Percentiles rank a stretch among this genome's conserved stretches.
phyloP scores from a whole-genome alignment of 2,329 filamentous ascomycete species.

The Aspergillus brunneoviolaceus region DNA sequence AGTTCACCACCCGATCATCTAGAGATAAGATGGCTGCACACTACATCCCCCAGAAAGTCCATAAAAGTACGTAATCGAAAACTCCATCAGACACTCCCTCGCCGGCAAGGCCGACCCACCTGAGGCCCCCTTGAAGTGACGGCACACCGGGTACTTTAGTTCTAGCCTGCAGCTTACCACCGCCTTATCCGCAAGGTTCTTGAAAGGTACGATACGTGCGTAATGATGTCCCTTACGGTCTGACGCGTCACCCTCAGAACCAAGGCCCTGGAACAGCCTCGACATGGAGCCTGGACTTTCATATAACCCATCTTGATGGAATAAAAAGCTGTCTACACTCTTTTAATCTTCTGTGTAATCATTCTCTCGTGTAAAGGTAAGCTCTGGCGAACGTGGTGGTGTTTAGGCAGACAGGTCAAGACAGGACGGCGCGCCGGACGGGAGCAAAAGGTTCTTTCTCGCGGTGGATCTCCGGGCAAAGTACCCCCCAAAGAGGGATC shows the following conservation, averaged over 20 bases:
- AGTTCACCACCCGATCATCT: too few relatives aligned
- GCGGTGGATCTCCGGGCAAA: too few relatives aligned
- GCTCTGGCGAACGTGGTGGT: not conserved
- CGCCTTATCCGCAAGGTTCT: not conserved
- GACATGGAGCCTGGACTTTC: too few relatives aligned
- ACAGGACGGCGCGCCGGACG: not conserved
- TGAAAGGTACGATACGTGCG: not conserved
- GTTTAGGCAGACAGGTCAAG: too few relatives aligned
- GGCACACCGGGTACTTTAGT: not conserved
- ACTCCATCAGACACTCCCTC: not conserved
- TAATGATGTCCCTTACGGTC: not conserved
- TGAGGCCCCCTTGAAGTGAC: not conserved
- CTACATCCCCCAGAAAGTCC: not conserved
- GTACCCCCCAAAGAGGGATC: too few relatives aligned
- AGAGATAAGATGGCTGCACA: not conserved
- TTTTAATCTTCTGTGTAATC: not conserved
- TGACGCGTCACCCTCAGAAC: not conserved
- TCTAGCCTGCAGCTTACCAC: not conserved
- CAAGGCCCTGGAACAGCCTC: not conserved
- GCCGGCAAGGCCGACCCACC: not conserved
- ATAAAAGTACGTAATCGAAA: not conserved
- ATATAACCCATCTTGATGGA: too few relatives aligned
- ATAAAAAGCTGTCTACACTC: too few relatives aligned
- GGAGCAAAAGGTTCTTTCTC: not conserved
- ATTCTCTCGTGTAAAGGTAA: not conserved